Base-by-base conservation (phyloP, 2,329 filamentous ascomycete genomes). In the Calonectria pseudoturangicola region DNA sequence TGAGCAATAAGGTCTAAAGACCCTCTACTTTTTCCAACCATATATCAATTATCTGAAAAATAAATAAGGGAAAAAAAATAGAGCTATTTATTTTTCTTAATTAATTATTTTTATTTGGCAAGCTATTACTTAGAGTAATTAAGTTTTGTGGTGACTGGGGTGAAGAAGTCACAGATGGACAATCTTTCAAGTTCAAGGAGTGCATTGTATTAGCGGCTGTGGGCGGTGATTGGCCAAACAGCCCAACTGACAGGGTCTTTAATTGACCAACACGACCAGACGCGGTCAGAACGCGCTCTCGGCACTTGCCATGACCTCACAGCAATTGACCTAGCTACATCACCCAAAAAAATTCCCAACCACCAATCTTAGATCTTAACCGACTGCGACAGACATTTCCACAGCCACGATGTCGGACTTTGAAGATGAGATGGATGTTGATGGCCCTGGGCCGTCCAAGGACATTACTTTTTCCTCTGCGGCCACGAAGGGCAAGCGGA, bases 401-500 rank as follows among this genome's bases (percentile, higher is more conserved):
- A 6, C 63, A 21, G 39, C 69, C 80, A 83, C 71, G 51, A 92
- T 92, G 90, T 92, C 90, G 0, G 90, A 92, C 78, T 88, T 86
- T 72, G 90, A 88, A 73, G 89, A 92, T 77, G 89, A 90, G 70
- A 92, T 92, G 90, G 90, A 92, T 77, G 84, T 92, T 45, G 90
- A 92, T 77, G 87, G 82, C 75, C 86, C 87, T 28, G 81, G 83
- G 33, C 78, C 83, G 45, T 85, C 86, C 74, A 87, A 86, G 71
- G 88, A 89, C 77, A 83, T 91, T 71, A 84, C 83, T 70, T 98
- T 98, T 85, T 94, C 92, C 69, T 93, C 94, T 30, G 92, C 94
- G 74, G 91, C 92, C 77, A 91, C 89, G 75, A 98, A 98, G 84
- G 96, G 96, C 83, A 98, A 98, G 86, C 91, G 95, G 80, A 96